Evolutionary conservation across 768 basidiomycete genomes (phyloP).

Genomic region (Sarcodon sp.): DNA sequence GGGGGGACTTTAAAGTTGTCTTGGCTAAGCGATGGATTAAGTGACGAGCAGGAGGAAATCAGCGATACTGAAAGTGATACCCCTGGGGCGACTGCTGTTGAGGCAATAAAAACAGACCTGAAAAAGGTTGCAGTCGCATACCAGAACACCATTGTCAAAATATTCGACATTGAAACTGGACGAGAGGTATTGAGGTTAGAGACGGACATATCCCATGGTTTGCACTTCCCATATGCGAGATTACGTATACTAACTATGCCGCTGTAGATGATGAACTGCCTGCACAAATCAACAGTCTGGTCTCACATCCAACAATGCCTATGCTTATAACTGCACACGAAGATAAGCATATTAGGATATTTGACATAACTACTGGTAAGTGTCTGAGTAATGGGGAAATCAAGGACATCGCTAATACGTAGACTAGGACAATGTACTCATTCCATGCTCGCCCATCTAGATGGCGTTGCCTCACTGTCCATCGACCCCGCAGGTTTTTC

Average conservation of each 20-base stretch:
- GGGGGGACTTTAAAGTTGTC: slow-evolving; percentile 57
- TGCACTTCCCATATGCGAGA: slow-evolving; percentile 10
- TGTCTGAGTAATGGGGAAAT: slow-evolving; percentile 2
- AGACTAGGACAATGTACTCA: slow-evolving; percentile 69
- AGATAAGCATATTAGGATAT: slow-evolving; percentile 87
- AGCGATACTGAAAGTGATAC: slow-evolving; percentile 18
- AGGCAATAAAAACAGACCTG: slow-evolving; percentile 70
- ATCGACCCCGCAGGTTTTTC: slow-evolving; percentile 81
- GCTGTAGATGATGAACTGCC: slow-evolving; percentile 49
- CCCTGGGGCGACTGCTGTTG: slow-evolving; percentile 69
- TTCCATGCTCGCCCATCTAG: slow-evolving; percentile 83
- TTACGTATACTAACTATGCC: not conserved
- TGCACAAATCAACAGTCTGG: slow-evolving; percentile 77
- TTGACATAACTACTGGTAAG: slow-evolving; percentile 73
- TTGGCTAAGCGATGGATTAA: slow-evolving; percentile 72
- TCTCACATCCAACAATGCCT: slow-evolving; percentile 84
- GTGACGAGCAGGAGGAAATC: slow-evolving; percentile 35
- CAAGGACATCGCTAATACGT: not conserved
- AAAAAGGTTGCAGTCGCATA: slow-evolving; percentile 87
- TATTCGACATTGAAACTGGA: slow-evolving; percentile 85
- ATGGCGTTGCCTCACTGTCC: slow-evolving; percentile 83
- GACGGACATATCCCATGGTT: slow-evolving; percentile 48
- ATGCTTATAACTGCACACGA: slow-evolving; percentile 86
- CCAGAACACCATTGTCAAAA: slow-evolving; percentile 77
- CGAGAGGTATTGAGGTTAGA: slow-evolving; percentile 55